Percentiles rank a stretch among this genome's conserved stretches.
Conservation (phyloP, 129 eudicot species). For the Flaveria linearis region DNA sequence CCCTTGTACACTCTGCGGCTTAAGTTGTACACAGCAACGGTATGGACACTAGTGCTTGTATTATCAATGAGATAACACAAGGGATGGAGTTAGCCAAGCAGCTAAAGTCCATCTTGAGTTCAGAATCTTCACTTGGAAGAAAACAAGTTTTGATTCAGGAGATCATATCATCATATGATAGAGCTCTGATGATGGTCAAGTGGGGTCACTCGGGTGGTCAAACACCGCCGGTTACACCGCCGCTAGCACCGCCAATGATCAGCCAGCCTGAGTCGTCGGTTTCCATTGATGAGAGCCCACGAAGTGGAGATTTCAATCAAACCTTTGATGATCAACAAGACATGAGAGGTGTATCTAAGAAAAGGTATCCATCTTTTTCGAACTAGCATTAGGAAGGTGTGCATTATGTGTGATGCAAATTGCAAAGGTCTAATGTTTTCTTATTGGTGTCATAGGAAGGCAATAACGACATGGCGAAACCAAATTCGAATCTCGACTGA, state of each 20-base stretch:
- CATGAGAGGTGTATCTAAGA: slow-evolving; percentile 43
- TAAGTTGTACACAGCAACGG: slow-evolving; percentile 11
- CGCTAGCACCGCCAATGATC: slow-evolving; percentile 29
- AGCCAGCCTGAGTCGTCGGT: slow-evolving; percentile 54
- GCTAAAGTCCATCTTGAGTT: slow-evolving; percentile 56
- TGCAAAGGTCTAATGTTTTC: slow-evolving; percentile 16
- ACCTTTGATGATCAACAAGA: slow-evolving; percentile 35
- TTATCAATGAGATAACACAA: slow-evolving; percentile 62
- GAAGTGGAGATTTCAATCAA: slow-evolving; percentile 45
- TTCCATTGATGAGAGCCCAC: slow-evolving; percentile 60
- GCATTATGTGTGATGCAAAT: background rate
- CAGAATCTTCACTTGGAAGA: slow-evolving; percentile 40
- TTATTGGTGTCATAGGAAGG: slow-evolving; percentile 55
- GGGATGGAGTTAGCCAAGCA: slow-evolving; percentile 79
- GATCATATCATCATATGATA: slow-evolving; percentile 67
- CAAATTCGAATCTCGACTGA: slow-evolving; percentile 58
- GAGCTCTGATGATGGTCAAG: slow-evolving; percentile 63
- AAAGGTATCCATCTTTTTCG: slow-evolving; percentile 45
- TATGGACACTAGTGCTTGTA: slow-evolving; percentile 39
- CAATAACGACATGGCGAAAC: slow-evolving; percentile 62
- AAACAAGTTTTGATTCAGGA: slow-evolving; percentile 53
- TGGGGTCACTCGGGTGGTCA: slow-evolving; percentile 48
- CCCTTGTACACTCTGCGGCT: slow-evolving; percentile 23
- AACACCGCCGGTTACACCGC: slow-evolving; percentile 36
- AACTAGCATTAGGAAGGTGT: background rate